Percentiles rank a stretch among this genome's conserved stretches.
Evolutionary conservation across 805 yeast genomes (phyloP).

Genomic region (Kodamaea laetipori): DNA sequence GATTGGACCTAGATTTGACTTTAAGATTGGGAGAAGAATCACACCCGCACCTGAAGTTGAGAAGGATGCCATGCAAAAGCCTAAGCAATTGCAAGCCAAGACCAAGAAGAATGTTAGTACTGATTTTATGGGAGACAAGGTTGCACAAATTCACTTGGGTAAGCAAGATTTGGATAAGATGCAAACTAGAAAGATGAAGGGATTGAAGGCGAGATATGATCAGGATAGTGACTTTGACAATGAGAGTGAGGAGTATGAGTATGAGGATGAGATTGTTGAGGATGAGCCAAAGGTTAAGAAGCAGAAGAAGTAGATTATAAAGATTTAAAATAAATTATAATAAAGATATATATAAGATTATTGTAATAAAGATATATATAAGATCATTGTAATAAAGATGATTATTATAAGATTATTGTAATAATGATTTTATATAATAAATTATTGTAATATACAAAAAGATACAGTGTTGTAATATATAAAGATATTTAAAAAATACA

Average conservation of each 20-base stretch:
- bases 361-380: not conserved
- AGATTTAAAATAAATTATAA: not conserved
- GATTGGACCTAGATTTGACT: slow-evolving; percentile 93
- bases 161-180: slow-evolving; percentile 86
- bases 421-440: not conserved
- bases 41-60: slow-evolving; percentile 83
- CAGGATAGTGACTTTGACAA: slow-evolving; percentile 65
- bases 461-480: too few relatives aligned
- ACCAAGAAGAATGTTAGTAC: slow-evolving; percentile 85
- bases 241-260: slow-evolving; percentile 41
- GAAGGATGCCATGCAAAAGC: slow-evolving; percentile 81
- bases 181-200: slow-evolving; percentile 99
- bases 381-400: not conserved
- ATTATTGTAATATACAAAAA: not conserved
- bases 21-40: slow-evolving; percentile 84
- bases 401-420: too few relatives aligned
- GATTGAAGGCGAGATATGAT: slow-evolving; percentile 84
- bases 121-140: slow-evolving; percentile 92
- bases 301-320: slow-evolving; percentile 24
- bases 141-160: slow-evolving; percentile 95
- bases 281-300: slow-evolving; percentile 31
- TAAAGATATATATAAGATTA: too few relatives aligned
- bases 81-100: slow-evolving; percentile 79
- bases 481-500: too few relatives aligned
- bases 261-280: slow-evolving; percentile 9